Conservation (phyloP, 2,329 filamentous ascomycete genomes). For the Xylariaceae sp. region DNA sequence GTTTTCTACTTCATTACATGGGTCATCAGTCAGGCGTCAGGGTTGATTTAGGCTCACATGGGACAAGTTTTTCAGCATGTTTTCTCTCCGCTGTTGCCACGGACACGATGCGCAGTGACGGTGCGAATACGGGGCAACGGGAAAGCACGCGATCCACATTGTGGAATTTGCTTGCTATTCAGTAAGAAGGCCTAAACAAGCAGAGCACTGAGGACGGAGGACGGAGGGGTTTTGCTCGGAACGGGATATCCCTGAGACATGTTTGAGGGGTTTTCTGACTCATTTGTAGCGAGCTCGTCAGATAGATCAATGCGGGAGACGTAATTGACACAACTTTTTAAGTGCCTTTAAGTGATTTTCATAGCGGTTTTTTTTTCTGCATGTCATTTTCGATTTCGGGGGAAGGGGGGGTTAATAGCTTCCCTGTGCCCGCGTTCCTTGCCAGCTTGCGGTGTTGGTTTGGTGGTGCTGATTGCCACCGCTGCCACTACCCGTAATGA, state of each 20-base stretch:
- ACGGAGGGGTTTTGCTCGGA: not conserved
- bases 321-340: slow-evolving; percentile 18
- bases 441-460: not conserved
- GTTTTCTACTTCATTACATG: slow-evolving; percentile 4
- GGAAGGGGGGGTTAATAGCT: not conserved
- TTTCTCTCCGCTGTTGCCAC: not conserved
- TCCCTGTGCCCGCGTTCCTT: not conserved
- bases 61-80: slow-evolving; percentile 2
- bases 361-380: not conserved
- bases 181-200: not conserved
- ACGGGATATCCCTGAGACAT: slow-evolving; percentile 1
- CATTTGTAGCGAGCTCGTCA: slow-evolving; percentile 14
- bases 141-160: not conserved
- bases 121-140: not conserved
- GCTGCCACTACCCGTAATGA: not conserved
- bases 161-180: slow-evolving; percentile 1
- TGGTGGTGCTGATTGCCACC: not conserved
- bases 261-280: not conserved
- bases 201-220: not conserved
- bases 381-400: not conserved
- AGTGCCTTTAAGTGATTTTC: not conserved
- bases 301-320: slow-evolving; percentile 23
- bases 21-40: slow-evolving; percentile 10
- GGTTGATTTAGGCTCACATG: not conserved
- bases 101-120: not conserved